Evolutionary conservation across 2,329 filamentous ascomycete genomes (phyloP), one percentile per base, ranked within the genome.

Genomic region (Colletotrichum horii): DNA sequence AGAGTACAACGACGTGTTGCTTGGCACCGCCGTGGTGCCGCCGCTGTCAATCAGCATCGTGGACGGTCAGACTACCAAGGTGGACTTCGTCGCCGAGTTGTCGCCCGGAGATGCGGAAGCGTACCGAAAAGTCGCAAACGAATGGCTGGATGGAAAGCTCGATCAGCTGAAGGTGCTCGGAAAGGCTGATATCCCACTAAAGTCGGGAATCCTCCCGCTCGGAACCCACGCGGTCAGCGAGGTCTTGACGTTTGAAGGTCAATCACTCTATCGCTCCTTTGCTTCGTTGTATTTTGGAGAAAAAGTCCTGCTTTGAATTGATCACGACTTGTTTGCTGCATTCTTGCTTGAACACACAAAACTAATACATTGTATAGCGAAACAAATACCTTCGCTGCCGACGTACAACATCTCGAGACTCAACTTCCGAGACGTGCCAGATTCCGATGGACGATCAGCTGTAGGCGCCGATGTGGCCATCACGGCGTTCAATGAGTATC

Each of bases 141-240:
- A 98, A 83, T 98, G 95, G 93, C 86, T 99, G 76, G 92, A 94
- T 70, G 96, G 96, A 52, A 93, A 92, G 70, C 87, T 98, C 74
- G 90, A 92, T 14, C 88, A 90, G 72, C 85, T 99, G 73, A 91
- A 90, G 76, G 87, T 98, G 16, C 89, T 93, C 70, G 96, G 94
- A 58, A 94, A 93, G 80, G 93, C 95, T 30, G 87, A 93, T 52
- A 88, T 98, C 48, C 89, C 89, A 36, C 85, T 98, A 71, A 95
- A 93, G 83, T 94, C 96, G 62, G 96, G 97, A 28, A 85, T 98
- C 66, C 87, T 98, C 76, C 91, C 91, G 60, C 88, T 98, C 26
- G 96, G 96, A 77, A 93, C 91, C 70, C 95, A 98, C 83, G 86
- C 88, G 32, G 86, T 99, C 75, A 91, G 91, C 67, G 92, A 98